Evolutionary conservation across 495 filamentous ascomycete genomes (phyloP), one percentile per base, ranked within the genome.

Genomic region (Aeminium ludgeri): DNA sequence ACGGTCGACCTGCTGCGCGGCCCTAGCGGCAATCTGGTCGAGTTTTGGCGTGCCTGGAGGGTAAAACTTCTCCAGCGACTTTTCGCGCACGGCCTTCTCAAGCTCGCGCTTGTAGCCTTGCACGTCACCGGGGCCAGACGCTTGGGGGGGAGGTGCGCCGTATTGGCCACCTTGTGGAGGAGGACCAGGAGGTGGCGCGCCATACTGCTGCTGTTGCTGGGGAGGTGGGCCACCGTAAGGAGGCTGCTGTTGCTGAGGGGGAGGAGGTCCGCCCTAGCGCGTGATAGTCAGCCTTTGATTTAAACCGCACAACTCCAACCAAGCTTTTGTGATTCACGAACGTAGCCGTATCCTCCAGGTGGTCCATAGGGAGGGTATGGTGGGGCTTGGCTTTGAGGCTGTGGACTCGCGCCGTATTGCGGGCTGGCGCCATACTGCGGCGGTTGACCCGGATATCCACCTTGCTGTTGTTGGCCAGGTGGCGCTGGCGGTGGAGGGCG

Each of bases 51-150:
- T 65, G 48, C 65, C 64, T 0, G 66, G 67, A 10, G 72, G 69
- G 44, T 70, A 75, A 55, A 77, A 71, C 31, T 31, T 48, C 50
- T 73, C 61, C 3, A 79, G 53, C 12, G 62, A 53, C 52, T 75
- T 76, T 55, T 78, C 70, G 43, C 68, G 69, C 41, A 79, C 67
- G 6, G 64, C 65, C 11, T 49, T 46, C 36, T 71, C 59, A 36
- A 78, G 55, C 16, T 69, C 48, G 38, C 67, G 67, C 44, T 66
- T 66, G 52, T 76, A 78, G 0, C 65, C 61, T 12, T 49, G 58
- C 11, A 68, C 48, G 34, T 73, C 65, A 30, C 67, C 64, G 2
- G 65, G 62, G 3, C 63, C 45, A 52, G 43, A 41, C 41, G 36
- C 55, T 59, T 34, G 28, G 43, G 25, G 38, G 32, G 13, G 34